phyloP scores from a whole-genome alignment of 2,329 filamentous ascomycete genomes.

The Fusarium sp. region DNA sequence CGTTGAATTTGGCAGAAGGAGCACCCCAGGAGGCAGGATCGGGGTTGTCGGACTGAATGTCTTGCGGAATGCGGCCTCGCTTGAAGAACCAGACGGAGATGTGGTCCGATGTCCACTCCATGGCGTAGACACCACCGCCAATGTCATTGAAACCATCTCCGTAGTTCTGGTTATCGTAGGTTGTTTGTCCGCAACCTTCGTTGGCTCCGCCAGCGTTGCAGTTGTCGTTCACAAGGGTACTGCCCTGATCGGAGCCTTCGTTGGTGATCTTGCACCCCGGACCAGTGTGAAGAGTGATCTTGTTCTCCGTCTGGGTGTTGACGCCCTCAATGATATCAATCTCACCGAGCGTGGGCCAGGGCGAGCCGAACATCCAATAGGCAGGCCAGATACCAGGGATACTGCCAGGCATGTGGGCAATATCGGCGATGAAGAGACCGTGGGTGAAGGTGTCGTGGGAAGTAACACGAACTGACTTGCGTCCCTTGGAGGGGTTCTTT shows the following conservation, averaged over 20 bases:
- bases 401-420: constrained; percentile 79
- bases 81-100: constrained; percentile 89
- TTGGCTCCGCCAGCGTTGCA: constrained; percentile 67
- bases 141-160: constrained; percentile 77
- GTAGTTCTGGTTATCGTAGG: constrained; percentile 65
- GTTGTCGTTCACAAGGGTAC: constrained; percentile 60
- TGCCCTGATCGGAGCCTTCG: constrained; percentile 59
- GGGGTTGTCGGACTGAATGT: constrained; percentile 70
- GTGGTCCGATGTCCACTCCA: constrained; percentile 77
- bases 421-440: constrained; percentile 78
- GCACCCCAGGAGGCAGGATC: constrained; percentile 75
- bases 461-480: constrained; percentile 75
- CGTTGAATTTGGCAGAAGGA: constrained; percentile 75
- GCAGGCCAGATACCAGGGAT: constrained; percentile 82
- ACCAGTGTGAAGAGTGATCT: constrained; percentile 75
- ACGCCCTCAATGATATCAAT: constrained; percentile 86
- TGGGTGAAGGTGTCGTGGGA: constrained; percentile 74
- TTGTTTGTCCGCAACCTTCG: constrained; percentile 69
- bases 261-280: constrained; percentile 68
- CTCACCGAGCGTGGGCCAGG: constrained; percentile 78
- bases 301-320: constrained; percentile 68
- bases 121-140: constrained; percentile 77
- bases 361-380: constrained; percentile 74
- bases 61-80: constrained; percentile 70
- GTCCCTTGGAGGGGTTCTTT: constrained; percentile 66